phyloP scores from a whole-genome alignment of 2,329 filamentous ascomycete species.

The Diplodia intermedia region DNA sequence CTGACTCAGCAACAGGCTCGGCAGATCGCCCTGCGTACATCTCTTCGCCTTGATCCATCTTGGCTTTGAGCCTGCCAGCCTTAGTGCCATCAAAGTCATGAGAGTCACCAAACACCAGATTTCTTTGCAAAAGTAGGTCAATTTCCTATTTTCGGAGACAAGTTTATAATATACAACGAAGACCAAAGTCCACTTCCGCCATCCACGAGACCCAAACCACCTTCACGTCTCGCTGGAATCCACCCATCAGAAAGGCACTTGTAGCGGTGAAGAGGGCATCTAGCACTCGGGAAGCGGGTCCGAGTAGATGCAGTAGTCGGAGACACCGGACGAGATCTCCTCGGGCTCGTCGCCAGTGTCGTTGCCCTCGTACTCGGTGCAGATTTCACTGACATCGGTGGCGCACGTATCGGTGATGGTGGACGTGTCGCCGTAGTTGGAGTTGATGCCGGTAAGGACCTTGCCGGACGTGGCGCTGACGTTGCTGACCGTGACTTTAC shows the following conservation, averaged over 20 bases:
- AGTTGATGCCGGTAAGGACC: constrained; percentile 58
- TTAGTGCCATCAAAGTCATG: too few species aligned
- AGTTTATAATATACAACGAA: constrained; percentile 25
- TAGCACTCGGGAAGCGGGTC: constrained; percentile 32
- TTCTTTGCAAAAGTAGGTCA: constrained; percentile 7
- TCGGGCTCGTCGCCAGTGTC: constrained; percentile 45
- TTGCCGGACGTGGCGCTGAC: constrained; percentile 54
- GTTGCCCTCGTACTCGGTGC: constrained; percentile 46
- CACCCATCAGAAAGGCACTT: background rate
- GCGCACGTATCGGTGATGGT: constrained; percentile 35
- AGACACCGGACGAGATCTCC: constrained; percentile 42
- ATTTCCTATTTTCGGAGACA: constrained; percentile 22
- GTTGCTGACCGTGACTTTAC: constrained; percentile 55
- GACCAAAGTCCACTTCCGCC: constrained; percentile 18
- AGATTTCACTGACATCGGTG: constrained; percentile 46
- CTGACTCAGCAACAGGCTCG: constrained; percentile 5
- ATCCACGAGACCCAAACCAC: constrained; percentile 5
- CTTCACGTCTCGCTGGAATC: constrained; percentile 12
- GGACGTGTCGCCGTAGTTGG: constrained; percentile 57
- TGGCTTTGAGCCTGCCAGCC: background rate
- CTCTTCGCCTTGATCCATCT: background rate
- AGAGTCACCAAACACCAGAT: too few species aligned
- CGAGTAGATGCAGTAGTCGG: constrained; percentile 44
- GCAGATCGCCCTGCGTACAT: background rate
- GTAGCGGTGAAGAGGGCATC: background rate